Percentiles rank a stretch among this genome's conserved stretches.
These are phyloP conservation scores for Starmerella bombi DNA, from an alignment of 805 yeast genomes.

Conservation along the genomic window DNA sequence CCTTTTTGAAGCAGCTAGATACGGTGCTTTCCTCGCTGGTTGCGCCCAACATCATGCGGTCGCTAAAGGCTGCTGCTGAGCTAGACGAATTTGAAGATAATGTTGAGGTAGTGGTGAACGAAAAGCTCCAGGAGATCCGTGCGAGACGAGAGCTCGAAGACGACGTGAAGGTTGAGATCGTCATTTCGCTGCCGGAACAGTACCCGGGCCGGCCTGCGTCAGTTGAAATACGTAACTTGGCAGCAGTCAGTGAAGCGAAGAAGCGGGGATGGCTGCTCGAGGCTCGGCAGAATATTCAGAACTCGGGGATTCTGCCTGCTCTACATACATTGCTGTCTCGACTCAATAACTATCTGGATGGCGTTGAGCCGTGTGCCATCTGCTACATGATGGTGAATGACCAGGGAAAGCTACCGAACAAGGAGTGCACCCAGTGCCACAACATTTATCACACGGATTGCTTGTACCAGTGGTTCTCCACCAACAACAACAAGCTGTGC, in stretches of 20 bases:
- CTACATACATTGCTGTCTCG: conserved; percentile 47
- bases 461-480: conserved; percentile 92
- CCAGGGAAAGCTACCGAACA: conserved; percentile 81
- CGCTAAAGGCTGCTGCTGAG: conserved; percentile 7
- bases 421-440: conserved; percentile 76
- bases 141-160: conserved; percentile 20
- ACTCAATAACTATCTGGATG: conserved; percentile 73
- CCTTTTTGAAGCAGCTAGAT: conserved; percentile 12
- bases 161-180: conserved; percentile 29
- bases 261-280: conserved; percentile 95
- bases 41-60: conserved; percentile 14
- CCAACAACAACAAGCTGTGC: conserved; percentile 83
- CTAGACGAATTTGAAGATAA: conserved; percentile 1
- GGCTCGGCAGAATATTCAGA: conserved; percentile 62
- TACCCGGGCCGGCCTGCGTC: conserved; percentile 56
- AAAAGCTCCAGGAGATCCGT: conserved; percentile 18
- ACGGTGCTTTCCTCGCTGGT: conserved; percentile 6
- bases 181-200: conserved; percentile 54
- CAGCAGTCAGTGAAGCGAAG: conserved; percentile 81
- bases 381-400: conserved; percentile 87
- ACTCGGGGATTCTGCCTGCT: conserved; percentile 43
- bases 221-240: conserved; percentile 63
- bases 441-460: conserved; percentile 95
- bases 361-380: conserved; percentile 93
- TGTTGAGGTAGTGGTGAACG: conserved; percentile 11